Percentiles rank a stretch among this genome's conserved stretches.
These are phyloP conservation scores for Anisodus acutangulus DNA, from an alignment of 257 asterid genomes.

Conservation along the genomic window DNA sequence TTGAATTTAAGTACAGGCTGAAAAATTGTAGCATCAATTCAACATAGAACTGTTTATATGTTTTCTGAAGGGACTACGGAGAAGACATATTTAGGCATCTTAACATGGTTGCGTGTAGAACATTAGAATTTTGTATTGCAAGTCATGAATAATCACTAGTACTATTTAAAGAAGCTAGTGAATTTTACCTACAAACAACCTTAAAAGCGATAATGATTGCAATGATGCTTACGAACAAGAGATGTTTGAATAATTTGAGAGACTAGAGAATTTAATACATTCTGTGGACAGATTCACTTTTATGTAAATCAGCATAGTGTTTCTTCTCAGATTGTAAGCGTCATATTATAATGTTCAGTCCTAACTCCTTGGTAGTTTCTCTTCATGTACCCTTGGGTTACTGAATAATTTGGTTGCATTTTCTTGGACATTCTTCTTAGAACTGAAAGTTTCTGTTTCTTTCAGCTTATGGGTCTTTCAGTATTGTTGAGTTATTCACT, in stretches of 20 bases:
- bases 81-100: neutral
- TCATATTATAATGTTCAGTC: constrained; percentile 15
- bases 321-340: neutral
- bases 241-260: constrained; percentile 10
- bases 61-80: neutral
- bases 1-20: neutral
- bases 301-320: neutral
- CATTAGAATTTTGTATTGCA: constrained; percentile 15
- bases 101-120: neutral
- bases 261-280: neutral
- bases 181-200: neutral
- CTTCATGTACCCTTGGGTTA: neutral
- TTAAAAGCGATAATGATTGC: neutral
- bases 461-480: constrained; percentile 98
- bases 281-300: neutral
- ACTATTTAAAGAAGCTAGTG: neutral
- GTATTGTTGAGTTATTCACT: constrained; percentile 71
- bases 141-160: neutral
- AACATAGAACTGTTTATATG: constrained; percentile 10
- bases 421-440: neutral
- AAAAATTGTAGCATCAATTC: neutral
- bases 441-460: constrained; percentile 27
- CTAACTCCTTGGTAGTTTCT: neutral
- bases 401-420: neutral
- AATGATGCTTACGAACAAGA: neutral